Evolutionary conservation across 169 alveolate species (phyloP), one percentile per base, ranked within the genome.

Genomic region (Theileria annulata): DNA sequence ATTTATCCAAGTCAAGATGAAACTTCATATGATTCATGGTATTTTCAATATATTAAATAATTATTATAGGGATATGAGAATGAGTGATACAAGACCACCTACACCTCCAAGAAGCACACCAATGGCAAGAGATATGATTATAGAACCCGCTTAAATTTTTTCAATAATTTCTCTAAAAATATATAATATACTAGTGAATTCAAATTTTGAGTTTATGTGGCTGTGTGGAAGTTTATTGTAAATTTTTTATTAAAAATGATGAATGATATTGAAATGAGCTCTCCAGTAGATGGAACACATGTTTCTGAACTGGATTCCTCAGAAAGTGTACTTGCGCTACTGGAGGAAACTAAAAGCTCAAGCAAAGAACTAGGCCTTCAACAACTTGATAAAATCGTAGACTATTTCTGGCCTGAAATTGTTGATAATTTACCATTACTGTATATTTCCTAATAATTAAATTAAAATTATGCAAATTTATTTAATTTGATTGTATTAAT

Each of bases 1-100:
- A 96, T 98, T 17, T 97, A 97, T 83, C 99, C 99, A 3, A 93
- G 93, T 75, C 87, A 89, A 31, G 72, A 23, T 35, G 33, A 30
- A 21, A 67, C 77, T 37, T 15, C 33, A 2, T 60, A 60, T 9
- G 69, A 60, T 33, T 64, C 85, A n/a, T 73, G 83, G 88, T 75
- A 75, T 21, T 80, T 58, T 56, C 15, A 12, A 9, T 10, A 21
- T 13, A 23, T n/a, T 19, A 0, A 8, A 3, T 3, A 30, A 48
- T 75, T 37, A 62, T n/a, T 60, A 3, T 69, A 90, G 94, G 94
- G 94, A 91, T 68, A 91, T 91, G 74, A 86, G 85, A 75, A 91
- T 91, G 94, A 86, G 92, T 49, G 94, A 87, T 71, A 77, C 87
- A 21, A 68, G 94, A 30, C 94, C 94, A 5, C 94, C 94, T 21